Percentiles rank a stretch among this genome's conserved stretches.
phyloP scores from a whole-genome alignment of 1,284 basidiomycete genomes.

The Pseudozyma pruni region DNA sequence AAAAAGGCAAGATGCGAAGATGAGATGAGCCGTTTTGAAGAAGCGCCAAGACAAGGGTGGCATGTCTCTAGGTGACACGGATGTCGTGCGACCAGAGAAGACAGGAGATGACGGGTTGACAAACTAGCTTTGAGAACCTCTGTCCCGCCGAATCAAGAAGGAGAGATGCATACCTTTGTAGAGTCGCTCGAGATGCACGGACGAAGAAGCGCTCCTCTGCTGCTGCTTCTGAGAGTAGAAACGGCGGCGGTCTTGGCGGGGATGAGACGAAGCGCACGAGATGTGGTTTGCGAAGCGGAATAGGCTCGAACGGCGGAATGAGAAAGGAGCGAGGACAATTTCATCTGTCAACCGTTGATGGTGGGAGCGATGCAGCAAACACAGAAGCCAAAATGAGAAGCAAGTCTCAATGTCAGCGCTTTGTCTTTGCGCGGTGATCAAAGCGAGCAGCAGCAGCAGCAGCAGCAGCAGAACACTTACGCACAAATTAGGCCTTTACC shows the following conservation, averaged over 20 bases:
- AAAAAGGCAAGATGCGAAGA: slow-evolving; percentile 23
- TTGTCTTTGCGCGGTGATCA: neutral
- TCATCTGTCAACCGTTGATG: slow-evolving; percentile 37
- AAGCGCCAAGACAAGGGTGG: neutral
- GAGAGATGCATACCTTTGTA: slow-evolving; percentile 30
- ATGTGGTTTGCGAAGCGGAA: slow-evolving; percentile 14
- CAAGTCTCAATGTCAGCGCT: slow-evolving; percentile 4
- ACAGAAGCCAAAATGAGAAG: slow-evolving; percentile 4
- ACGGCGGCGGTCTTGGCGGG: neutral
- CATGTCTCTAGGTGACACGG: too few species aligned
- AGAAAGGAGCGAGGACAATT: slow-evolving; percentile 22
- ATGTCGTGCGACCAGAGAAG: too few species aligned
- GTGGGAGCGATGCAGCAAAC: slow-evolving; percentile 16
- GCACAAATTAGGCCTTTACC: slow-evolving; percentile 8
- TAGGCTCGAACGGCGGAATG: slow-evolving; percentile 16
- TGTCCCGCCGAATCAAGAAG: neutral
- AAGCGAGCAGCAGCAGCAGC: neutral
- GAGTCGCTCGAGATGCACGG: slow-evolving; percentile 11
- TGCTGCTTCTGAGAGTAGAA: slow-evolving; percentile 7
- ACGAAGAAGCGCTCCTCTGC: slow-evolving; percentile 3
- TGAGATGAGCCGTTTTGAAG: slow-evolving; percentile 26
- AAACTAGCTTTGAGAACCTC: too few species aligned
- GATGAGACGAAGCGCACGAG: neutral
- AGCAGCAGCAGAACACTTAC: slow-evolving; percentile 20
- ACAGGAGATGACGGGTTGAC: neutral